Percentiles rank a stretch among this genome's conserved stretches.
Conservation (phyloP, 495 filamentous ascomycete species). For the Lentithecium fluviatile region DNA sequence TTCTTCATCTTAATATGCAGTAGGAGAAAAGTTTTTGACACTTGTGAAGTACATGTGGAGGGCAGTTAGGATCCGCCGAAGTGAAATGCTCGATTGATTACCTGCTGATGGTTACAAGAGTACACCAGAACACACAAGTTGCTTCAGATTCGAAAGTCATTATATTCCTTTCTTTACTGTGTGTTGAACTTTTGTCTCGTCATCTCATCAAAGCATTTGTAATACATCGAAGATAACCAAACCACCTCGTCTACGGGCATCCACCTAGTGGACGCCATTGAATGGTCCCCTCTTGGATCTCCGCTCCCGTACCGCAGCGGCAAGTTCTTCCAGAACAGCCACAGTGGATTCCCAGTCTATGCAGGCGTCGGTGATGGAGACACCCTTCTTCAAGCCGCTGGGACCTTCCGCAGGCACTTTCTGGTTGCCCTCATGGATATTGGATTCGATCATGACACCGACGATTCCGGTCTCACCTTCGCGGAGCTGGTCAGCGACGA, state of each 20-base stretch:
- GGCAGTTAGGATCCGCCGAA: too few relatives aligned
- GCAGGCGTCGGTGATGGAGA: conserved; percentile 97
- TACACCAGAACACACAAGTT: too few relatives aligned
- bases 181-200: too few relatives aligned
- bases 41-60: too few relatives aligned
- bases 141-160: too few relatives aligned
- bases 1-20: too few relatives aligned
- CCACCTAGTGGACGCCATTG: conserved; percentile 13
- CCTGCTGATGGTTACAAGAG: too few relatives aligned
- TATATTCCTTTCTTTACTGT: too few relatives aligned
- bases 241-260: neutral
- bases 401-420: conserved; percentile 87
- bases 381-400: conserved; percentile 77
- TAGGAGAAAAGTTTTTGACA: too few relatives aligned
- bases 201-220: too few relatives aligned
- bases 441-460: conserved; percentile 98
- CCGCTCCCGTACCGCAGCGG: conserved; percentile 76
- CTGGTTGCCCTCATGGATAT: conserved; percentile 93
- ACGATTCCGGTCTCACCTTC: conserved; percentile 86
- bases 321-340: conserved; percentile 79
- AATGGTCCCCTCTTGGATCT: conserved; percentile 45
- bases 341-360: conserved; percentile 92
- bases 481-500: conserved; percentile 78
- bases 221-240: too few relatives aligned
- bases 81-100: too few relatives aligned